phyloP scores from a whole-genome alignment of 805 yeast species.

The Ogataea angusta region DNA sequence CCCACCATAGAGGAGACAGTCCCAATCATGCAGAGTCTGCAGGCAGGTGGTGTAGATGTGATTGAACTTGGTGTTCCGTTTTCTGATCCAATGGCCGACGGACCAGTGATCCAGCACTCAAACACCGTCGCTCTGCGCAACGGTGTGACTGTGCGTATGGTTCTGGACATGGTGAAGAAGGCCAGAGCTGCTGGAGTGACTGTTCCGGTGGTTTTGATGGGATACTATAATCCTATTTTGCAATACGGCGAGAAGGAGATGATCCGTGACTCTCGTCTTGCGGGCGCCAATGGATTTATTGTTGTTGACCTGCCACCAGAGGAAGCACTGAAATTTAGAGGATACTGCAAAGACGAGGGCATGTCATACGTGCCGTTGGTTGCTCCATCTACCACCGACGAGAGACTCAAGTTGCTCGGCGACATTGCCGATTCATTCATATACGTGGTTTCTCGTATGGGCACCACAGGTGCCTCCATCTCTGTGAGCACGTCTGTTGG shows the following conservation, averaged over 20 bases:
- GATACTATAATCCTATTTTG: constrained; percentile 93
- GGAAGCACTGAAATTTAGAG: constrained; percentile 87
- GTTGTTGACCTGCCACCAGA: constrained; percentile 97
- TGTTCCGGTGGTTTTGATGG: constrained; percentile 91
- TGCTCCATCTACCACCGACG: constrained; percentile 95
- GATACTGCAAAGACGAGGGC: constrained; percentile 61
- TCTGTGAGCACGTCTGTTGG: constrained; percentile 61
- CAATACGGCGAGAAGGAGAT: constrained; percentile 85
- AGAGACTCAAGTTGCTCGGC: constrained; percentile 72
- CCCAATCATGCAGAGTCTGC: constrained; percentile 82
- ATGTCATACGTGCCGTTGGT: constrained; percentile 88
- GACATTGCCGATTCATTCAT: constrained; percentile 92
- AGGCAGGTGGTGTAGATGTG: constrained; percentile 92
- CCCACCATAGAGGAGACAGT: constrained; percentile 87
- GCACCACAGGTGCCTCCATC: constrained; percentile 88
- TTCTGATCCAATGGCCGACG: constrained; percentile 98
- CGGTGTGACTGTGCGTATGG: constrained; percentile 68
- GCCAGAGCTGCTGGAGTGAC: constrained; percentile 85
- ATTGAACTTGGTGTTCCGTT: constrained; percentile 96
- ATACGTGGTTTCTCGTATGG: constrained; percentile 97
- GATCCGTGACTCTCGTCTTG: constrained; percentile 71
- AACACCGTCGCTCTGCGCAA: constrained; percentile 79
- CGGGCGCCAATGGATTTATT: constrained; percentile 94
- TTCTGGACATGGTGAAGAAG: constrained; percentile 64
- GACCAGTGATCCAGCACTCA: constrained; percentile 92